Conservation (phyloP, 2,329 filamentous ascomycete species). For the Drechmeria coniospora region DNA sequence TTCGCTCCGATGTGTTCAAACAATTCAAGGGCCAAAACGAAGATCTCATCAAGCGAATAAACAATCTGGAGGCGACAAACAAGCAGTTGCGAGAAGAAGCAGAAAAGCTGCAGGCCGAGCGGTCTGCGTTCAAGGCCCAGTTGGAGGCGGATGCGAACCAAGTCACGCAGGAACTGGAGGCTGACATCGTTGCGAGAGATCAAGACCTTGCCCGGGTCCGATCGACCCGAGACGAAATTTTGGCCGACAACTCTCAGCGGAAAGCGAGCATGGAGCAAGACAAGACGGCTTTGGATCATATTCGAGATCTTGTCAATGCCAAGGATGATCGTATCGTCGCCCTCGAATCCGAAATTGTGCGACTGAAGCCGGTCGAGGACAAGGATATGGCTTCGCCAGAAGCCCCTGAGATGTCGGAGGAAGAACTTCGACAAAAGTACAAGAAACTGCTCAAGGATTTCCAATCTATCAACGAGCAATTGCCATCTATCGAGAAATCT, state of each 20-base stretch:
- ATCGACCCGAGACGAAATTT: slow-evolving; percentile 67
- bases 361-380: slow-evolving; percentile 40
- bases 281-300: slow-evolving; percentile 50
- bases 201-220: slow-evolving; percentile 76
- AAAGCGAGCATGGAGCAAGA: slow-evolving; percentile 70
- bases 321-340: slow-evolving; percentile 68
- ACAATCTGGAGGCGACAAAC: slow-evolving; percentile 81
- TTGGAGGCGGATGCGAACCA: slow-evolving; percentile 67
- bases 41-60: slow-evolving; percentile 81
- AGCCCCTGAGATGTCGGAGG: slow-evolving; percentile 43
- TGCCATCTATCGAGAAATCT: slow-evolving; percentile 77
- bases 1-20: slow-evolving; percentile 86
- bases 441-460: slow-evolving; percentile 66
- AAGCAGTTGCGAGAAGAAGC: slow-evolving; percentile 71
- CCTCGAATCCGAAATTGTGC: slow-evolving; percentile 67
- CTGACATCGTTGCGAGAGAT: slow-evolving; percentile 65
- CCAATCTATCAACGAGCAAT: slow-evolving; percentile 68
- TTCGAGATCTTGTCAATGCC: slow-evolving; percentile 66
- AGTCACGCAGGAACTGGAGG: slow-evolving; percentile 62
- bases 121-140: slow-evolving; percentile 65
- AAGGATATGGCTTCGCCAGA: slow-evolving; percentile 27
- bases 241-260: slow-evolving; percentile 65
- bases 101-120: slow-evolving; percentile 70
- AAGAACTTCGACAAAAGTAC: slow-evolving; percentile 61
- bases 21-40: slow-evolving; percentile 80